Conservation (phyloP, 805 yeast genomes). For the Pichia manshurica region DNA sequence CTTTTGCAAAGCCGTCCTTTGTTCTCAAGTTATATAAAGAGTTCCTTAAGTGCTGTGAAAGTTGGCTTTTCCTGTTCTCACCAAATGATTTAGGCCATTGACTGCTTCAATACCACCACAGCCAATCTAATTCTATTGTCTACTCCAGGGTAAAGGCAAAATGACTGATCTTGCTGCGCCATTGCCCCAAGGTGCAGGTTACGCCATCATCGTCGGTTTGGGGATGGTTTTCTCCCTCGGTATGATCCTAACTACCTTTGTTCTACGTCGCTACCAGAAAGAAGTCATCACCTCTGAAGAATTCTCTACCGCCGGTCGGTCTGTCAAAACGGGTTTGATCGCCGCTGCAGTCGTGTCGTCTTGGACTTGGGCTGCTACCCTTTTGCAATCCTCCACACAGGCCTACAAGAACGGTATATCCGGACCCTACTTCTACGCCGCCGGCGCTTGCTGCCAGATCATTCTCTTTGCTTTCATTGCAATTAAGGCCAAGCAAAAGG, state of each 20-base stretch:
- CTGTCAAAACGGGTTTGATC: conserved; percentile 78
- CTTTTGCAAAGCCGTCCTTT: no score
- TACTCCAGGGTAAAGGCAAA: no score
- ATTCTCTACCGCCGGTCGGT: conserved; percentile 87
- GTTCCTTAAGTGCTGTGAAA: no score
- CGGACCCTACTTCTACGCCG: conserved; percentile 76
- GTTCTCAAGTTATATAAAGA: no score
- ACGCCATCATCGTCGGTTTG: conserved; percentile 83
- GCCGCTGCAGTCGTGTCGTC: conserved; percentile 88
- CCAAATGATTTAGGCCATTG: no score
- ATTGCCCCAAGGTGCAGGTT: conserved; percentile 72
- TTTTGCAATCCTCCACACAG: conserved; percentile 69
- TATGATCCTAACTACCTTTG: conserved; percentile 70
- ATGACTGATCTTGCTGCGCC: conserved; percentile 8
- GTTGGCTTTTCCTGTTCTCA: no score
- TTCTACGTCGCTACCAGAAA: conserved; percentile 70
- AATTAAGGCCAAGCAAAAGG: conserved; percentile 80
- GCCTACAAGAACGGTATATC: conserved; percentile 72
- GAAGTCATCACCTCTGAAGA: conserved; percentile 91
- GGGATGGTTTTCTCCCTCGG: conserved; percentile 67
- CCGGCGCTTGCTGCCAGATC: conserved; percentile 89
- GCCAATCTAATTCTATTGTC: no score
- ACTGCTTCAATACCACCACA: no score
- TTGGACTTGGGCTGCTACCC: conserved; percentile 92
- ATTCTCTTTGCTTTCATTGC: conserved; percentile 82